Evolutionary conservation across 768 basidiomycete species (phyloP), one percentile per base, ranked within the genome.

Genomic region (Tricholoma flavovirens): DNA sequence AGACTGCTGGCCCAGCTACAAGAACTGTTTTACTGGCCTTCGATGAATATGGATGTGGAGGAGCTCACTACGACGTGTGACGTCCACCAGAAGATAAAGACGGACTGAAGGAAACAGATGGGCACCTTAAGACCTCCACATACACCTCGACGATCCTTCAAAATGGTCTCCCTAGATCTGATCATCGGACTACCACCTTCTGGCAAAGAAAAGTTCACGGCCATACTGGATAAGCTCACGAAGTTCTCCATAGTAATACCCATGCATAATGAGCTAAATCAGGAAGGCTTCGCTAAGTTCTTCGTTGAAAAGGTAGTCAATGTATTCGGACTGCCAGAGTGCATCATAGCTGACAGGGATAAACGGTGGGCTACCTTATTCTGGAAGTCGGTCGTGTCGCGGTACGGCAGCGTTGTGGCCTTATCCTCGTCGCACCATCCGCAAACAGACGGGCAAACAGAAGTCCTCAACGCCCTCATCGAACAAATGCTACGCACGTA

Each of bases 351-450:
- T 10, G 35, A 35, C 42, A 1, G 61, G 11, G 66, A 65, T 33
- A 60, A 55, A 17, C 24, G 61, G 5, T 68, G 63, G 65, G 49
- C 58, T 9, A 60, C 59, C 0, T 62, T 49, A 2, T 70, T 73
- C 57, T 73, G 70, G 67, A 59, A 60, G 55, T 55, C 61, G 19
- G 51, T 70, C 2, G 55, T 62, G 10, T 22, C 49, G 1, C 3
- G 35, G 1, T 56, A 71, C n/a, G n/a, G n/a, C n/a, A n/a, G n/a
- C n/a, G n/a, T n/a, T n/a, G 66, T 59, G 50, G 60, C 58, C 3
- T 46, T 73, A 0, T 68, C 74, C 1, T 71, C 71, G 0, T 59
- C n/a, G n/a, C n/a, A n/a, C n/a, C n/a, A n/a, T n/a, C n/a, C n/a
- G n/a, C n/a, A n/a, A n/a, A n/a, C n/a, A n/a, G n/a, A n/a, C n/a